Conservation (phyloP, 495 filamentous ascomycete genomes). For the Aspergillus carlsbadensis region DNA sequence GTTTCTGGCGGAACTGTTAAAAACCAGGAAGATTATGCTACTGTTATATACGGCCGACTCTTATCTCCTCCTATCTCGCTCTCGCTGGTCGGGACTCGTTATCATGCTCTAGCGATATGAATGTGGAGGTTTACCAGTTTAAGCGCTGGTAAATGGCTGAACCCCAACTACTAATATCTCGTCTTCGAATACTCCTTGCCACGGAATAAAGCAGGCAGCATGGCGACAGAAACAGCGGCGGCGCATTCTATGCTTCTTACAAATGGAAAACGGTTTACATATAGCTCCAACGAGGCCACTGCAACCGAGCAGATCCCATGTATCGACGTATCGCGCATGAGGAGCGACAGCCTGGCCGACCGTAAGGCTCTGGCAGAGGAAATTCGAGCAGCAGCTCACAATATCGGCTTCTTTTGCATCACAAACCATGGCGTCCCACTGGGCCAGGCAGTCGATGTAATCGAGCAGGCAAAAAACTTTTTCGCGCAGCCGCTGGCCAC, state of each 20-base stretch:
- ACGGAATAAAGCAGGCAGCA: no score
- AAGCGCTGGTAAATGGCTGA: no score
- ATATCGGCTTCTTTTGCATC: neutral
- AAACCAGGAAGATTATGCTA: no score
- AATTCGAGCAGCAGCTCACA: neutral
- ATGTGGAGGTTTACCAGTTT: no score
- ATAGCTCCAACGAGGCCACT: neutral
- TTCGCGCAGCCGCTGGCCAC: neutral
- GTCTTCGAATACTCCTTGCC: no score
- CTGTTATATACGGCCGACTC: no score
- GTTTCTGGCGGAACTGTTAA: no score
- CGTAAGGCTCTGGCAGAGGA: neutral
- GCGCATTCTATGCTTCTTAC: neutral
- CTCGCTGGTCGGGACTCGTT: no score
- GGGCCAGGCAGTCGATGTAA: neutral
- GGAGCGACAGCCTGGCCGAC: neutral
- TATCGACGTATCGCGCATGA: neutral
- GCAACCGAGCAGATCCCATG: neutral
- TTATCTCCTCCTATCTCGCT: no score
- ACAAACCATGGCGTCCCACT: neutral
- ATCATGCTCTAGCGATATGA: no score
- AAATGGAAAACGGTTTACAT: neutral
- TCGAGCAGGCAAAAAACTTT: neutral
- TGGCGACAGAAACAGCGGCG: no score
- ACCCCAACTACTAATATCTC: no score